Evolutionary conservation across 495 filamentous ascomycete species (phyloP).

Genomic region (Trichoderma asperelloides): DNA sequence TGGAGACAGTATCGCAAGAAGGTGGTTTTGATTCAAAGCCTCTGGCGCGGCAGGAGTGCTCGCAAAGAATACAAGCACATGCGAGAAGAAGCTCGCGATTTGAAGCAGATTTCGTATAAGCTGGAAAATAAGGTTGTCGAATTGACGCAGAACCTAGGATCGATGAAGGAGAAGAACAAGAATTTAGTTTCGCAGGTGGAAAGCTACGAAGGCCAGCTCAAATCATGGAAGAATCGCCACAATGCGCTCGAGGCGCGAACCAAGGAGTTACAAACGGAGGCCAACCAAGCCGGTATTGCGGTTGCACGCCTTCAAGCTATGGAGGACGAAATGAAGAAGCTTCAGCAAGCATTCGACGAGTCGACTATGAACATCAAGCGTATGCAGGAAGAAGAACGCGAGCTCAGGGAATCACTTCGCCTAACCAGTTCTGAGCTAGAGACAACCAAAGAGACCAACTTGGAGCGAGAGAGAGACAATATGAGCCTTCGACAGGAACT

Average conservation of each 20-base stretch:
- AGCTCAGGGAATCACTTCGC: conserved; percentile 68
- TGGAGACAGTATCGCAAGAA: conserved; percentile 87
- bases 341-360: conserved; percentile 82
- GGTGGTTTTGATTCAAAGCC: conserved; percentile 80
- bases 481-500: conserved; percentile 75
- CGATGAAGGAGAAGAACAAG: conserved; percentile 90
- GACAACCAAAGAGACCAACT: conserved; percentile 57
- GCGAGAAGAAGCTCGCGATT: conserved; percentile 90
- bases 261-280: conserved; percentile 90
- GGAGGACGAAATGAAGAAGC: conserved; percentile 87
- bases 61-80: conserved; percentile 76
- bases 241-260: conserved; percentile 82
- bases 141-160: conserved; percentile 85
- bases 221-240: conserved; percentile 86
- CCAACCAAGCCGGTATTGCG: conserved; percentile 94
- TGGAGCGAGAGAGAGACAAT: conserved; percentile 73
- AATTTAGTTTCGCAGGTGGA: conserved; percentile 78
- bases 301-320: conserved; percentile 79
- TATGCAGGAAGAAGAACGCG: conserved; percentile 84
- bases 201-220: conserved; percentile 91
- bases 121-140: conserved; percentile 99
- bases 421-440: conserved; percentile 70
- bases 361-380: conserved; percentile 80
- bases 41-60: conserved; percentile 84
- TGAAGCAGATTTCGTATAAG: conserved; percentile 98